phyloP scores from a whole-genome alignment of 441 rosid genomes.

The Melastoma candidum region DNA sequence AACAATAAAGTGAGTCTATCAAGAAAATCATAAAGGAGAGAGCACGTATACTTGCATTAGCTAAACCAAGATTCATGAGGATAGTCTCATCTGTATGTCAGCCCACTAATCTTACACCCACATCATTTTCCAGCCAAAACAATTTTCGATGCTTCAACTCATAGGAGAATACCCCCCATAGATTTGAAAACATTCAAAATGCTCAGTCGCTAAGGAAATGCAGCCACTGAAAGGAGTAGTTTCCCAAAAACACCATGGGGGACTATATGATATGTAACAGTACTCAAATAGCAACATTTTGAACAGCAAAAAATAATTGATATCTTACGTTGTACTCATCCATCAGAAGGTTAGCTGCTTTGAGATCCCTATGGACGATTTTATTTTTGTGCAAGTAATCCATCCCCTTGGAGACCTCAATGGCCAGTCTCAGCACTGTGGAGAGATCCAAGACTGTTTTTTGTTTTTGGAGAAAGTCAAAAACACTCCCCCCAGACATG shows the following conservation, averaged over 20 bases:
- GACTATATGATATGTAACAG: no score
- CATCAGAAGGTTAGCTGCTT: conserved; percentile 62
- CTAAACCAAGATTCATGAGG: no score
- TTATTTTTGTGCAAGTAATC: conserved; percentile 48
- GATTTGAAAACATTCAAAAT: conserved; percentile 3
- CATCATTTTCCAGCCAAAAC: no score
- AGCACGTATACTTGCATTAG: no score
- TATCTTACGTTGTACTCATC: conserved; percentile 62
- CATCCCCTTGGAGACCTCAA: conserved; percentile 53
- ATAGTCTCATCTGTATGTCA: not conserved
- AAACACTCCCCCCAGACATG: conserved; percentile 66
- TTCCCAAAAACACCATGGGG: not conserved
- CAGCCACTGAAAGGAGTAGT: not conserved
- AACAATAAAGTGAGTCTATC: not conserved
- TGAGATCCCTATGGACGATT: conserved; percentile 52
- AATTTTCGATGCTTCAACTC: no score
- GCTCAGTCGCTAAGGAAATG: not conserved
- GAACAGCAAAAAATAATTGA: conserved; percentile 3
- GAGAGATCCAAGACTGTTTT: conserved; percentile 37
- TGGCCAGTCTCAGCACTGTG: conserved; percentile 47
- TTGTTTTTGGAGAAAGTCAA: conserved; percentile 53
- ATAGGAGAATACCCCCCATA: not conserved
- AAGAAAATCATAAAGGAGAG: no score
- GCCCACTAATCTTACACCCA: no score
- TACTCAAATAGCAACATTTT: conserved; percentile 4